Base-by-base conservation (phyloP, 306 rosid genomes). In the Vigna radiata region DNA sequence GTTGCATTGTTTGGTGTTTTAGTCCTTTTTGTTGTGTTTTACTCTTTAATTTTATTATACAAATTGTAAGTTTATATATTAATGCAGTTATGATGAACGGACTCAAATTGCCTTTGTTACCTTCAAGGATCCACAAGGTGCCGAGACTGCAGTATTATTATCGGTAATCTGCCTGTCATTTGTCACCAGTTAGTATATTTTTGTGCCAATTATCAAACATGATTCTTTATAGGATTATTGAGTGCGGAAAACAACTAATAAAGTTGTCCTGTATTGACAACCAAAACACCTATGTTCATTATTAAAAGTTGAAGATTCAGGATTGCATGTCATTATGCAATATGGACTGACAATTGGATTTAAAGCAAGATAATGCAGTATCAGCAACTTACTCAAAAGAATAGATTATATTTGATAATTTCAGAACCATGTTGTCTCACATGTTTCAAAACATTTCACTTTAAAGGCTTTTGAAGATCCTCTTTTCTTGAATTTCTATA, bases 111-210 rank as follows among this genome's bases (percentile, higher is more conserved):
- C 98, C 70, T 91, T 84, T 72, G 93, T 94, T 62, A 94, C 96
- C 78, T 94, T 94, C 90, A 89, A 91, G 91, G 97, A 94, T 80
- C 53, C 79, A 15, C 96, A 91, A 83, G 98, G 97, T 61, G 91
- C 98, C 15, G 98, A 94, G 87, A 94, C 98, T 86, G 98, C 98
- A 1, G 89, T 88, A 41, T 87, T 94, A 68, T 85, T 94, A 70
- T 94, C 98, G 80, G 98, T 94, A 91, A 87, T 69, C 54, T 39
- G 23, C 79, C 36, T 70, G n/a, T 21, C 82, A 58, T 59, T 82
- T 55, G 36, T 44, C 52, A 25, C 77, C 49, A 56, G 39, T 64
- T 36, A 36, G 21, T 68, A 50, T 27, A 72, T 67, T 43, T 66
- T 70, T 36, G 27, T 47, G 2, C 17, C 25, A 52, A 52, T 17